These are phyloP conservation scores for Fusarium goolgardi DNA, from an alignment of 2,329 filamentous ascomycete genomes.

Conservation along the genomic window DNA sequence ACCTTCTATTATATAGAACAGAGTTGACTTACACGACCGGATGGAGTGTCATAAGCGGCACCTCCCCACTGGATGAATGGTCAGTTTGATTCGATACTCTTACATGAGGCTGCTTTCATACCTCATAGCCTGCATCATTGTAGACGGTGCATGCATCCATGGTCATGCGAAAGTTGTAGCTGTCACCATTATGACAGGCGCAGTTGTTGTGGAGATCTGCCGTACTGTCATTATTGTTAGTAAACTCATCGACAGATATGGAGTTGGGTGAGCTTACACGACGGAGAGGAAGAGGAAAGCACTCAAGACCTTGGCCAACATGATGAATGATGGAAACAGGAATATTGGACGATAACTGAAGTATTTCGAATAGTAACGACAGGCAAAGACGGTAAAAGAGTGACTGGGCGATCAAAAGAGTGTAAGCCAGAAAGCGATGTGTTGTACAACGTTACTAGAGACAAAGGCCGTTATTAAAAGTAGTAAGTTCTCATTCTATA, in stretches of 20 bases:
- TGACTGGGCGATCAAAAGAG: constrained; percentile 14
- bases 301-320: constrained; percentile 32
- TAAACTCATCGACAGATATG: fast-evolving
- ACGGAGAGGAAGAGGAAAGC: constrained; percentile 24
- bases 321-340: neutral
- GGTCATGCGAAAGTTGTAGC: constrained; percentile 40
- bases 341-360: too few relatives aligned
- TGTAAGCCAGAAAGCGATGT: neutral
- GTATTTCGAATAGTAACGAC: neutral
- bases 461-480: neutral
- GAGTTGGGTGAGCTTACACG: constrained; percentile 16
- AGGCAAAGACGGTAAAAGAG: neutral
- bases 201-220: constrained; percentile 38
- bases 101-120: neutral
- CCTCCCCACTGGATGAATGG: constrained; percentile 25
- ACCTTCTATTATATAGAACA: neutral
- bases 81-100: neutral
- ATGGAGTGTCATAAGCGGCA: constrained; percentile 23
- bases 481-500: neutral
- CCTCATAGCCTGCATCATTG: constrained; percentile 30
- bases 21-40: constrained; percentile 32
- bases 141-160: constrained; percentile 34
- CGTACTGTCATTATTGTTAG: constrained; percentile 9
- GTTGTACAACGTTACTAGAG: neutral
- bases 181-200: constrained; percentile 39